These are phyloP conservation scores for Ophiostoma sp. DNA, from an alignment of 2,329 filamentous ascomycete species.

Conservation along the genomic window DNA sequence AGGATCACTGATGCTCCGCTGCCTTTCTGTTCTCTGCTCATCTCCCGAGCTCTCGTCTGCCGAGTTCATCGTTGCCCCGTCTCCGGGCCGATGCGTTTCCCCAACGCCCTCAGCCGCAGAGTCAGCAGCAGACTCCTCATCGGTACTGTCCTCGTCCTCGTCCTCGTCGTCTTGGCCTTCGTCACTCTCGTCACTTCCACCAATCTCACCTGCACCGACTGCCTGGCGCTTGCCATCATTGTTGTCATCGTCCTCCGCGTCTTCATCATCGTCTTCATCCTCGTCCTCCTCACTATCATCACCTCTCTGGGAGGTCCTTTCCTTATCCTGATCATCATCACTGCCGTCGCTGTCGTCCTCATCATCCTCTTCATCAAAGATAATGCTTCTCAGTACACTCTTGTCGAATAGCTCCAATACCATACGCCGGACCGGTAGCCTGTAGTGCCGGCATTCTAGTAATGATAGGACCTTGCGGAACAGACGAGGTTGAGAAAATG, in stretches of 20 bases:
- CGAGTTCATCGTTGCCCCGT: slow-evolving; percentile 37
- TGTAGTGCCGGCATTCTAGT: slow-evolving; percentile 83
- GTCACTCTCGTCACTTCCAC: background rate
- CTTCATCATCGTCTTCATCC: slow-evolving; percentile 24
- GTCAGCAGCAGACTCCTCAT: background rate
- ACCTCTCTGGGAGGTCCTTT: slow-evolving; percentile 26
- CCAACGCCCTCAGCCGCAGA: background rate
- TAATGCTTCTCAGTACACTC: slow-evolving; percentile 74
- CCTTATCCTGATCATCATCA: slow-evolving; percentile 32
- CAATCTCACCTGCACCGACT: slow-evolving; percentile 21
- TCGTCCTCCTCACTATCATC: slow-evolving; percentile 29
- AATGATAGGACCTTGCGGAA: slow-evolving; percentile 82
- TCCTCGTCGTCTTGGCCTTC: slow-evolving; percentile 15
- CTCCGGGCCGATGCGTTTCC: background rate
- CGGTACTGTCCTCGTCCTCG: slow-evolving; percentile 13
- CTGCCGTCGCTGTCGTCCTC: slow-evolving; percentile 50
- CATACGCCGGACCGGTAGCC: slow-evolving; percentile 79
- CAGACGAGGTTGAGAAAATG: slow-evolving; percentile 69
- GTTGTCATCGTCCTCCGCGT: slow-evolving; percentile 24
- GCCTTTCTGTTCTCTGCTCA: slow-evolving; percentile 42
- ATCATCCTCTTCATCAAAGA: slow-evolving; percentile 65
- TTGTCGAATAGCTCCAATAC: slow-evolving; percentile 94
- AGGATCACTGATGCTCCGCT: slow-evolving; percentile 31
- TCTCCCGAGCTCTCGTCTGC: slow-evolving; percentile 53
- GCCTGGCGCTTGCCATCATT: background rate